phyloP scores from a whole-genome alignment of 2,329 filamentous ascomycete species.

The Neurospora sp. region DNA sequence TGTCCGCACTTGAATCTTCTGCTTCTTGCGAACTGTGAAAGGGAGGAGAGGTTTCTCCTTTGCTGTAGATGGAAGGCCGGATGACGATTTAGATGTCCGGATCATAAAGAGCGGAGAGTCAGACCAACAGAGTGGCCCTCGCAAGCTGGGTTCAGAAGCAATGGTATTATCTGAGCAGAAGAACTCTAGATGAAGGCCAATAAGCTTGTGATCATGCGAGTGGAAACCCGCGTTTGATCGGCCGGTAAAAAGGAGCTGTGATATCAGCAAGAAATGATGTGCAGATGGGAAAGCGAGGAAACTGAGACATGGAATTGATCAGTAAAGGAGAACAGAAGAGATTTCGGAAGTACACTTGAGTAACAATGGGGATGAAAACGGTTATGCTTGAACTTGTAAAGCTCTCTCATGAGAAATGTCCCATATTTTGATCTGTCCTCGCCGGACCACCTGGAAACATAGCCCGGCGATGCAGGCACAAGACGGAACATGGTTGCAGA shows the following conservation, averaged over 20 bases:
- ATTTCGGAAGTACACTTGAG: not conserved
- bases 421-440: not conserved
- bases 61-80: conserved; percentile 7
- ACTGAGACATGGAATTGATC: not conserved
- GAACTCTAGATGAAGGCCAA: no score
- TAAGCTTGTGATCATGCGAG: not conserved
- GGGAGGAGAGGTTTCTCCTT: conserved; percentile 20
- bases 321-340: not conserved
- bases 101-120: not conserved
- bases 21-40: conserved; percentile 23
- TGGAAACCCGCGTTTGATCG: not conserved
- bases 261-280: not conserved
- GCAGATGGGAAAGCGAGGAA: not conserved
- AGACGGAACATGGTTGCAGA: not conserved
- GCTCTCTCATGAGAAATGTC: not conserved
- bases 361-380: not conserved
- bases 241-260: not conserved
- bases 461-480: not conserved
- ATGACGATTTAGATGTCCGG: conserved; percentile 10
- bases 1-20: conserved; percentile 32
- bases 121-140: not conserved
- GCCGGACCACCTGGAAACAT: not conserved
- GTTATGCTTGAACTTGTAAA: not conserved
- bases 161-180: not conserved
- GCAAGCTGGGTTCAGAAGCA: not conserved